Percentiles rank a stretch among this genome's conserved stretches.
phyloP scores from a whole-genome alignment of 2,329 filamentous ascomycete genomes.

The Calonectria leucothoes region DNA sequence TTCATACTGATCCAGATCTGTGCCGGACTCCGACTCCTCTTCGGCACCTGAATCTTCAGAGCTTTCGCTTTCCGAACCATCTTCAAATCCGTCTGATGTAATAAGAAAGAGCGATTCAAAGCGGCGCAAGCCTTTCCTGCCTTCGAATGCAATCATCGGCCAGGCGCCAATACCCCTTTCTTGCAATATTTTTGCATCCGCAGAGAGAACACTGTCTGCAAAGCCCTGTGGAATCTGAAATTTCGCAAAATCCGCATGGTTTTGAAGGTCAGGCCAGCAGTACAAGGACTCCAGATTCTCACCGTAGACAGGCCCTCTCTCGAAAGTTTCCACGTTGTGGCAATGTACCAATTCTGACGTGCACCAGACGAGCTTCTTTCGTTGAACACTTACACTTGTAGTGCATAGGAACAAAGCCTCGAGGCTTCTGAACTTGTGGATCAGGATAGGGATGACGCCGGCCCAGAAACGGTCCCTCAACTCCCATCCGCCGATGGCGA shows the following conservation, averaged over 20 bases:
- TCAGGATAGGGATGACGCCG: neutral
- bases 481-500: constrained; percentile 37
- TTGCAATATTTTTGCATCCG: constrained; percentile 8
- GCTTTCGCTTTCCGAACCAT: constrained; percentile 28
- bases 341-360: constrained; percentile 43
- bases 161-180: constrained; percentile 35
- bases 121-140: constrained; percentile 22
- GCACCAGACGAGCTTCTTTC: constrained; percentile 45
- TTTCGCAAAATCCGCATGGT: constrained; percentile 44
- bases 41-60: constrained; percentile 29
- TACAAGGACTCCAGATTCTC: constrained; percentile 41
- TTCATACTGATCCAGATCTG: constrained; percentile 48
- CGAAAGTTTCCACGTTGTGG: constrained; percentile 42
- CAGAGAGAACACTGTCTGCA: constrained; percentile 2
- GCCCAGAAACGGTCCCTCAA: neutral
- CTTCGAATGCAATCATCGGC: constrained; percentile 48
- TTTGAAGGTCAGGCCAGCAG: constrained; percentile 49
- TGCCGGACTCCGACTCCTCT: constrained; percentile 24
- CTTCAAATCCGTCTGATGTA: constrained; percentile 15
- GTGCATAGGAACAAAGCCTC: constrained; percentile 40
- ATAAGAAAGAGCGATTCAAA: constrained; percentile 30
- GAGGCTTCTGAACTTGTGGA: constrained; percentile 39
- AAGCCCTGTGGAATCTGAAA: constrained; percentile 33
- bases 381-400: constrained; percentile 10
- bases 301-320: constrained; percentile 37